Percentiles rank a stretch among this genome's conserved stretches.
Conservation (phyloP, 2,329 filamentous ascomycete genomes). For the Fusarium nisikadoi region DNA sequence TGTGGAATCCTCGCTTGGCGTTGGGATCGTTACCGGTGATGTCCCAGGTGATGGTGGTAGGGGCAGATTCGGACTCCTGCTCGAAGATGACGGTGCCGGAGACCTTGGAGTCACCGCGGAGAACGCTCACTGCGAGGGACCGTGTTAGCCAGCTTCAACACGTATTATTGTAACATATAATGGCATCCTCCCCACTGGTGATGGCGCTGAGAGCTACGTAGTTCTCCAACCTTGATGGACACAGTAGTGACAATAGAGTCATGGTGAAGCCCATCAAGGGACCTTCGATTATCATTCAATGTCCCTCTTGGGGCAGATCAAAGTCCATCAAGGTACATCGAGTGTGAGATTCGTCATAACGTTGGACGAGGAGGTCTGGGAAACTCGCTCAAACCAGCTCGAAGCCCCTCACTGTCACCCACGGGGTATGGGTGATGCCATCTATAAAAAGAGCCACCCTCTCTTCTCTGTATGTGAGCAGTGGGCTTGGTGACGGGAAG, state of each 20-base stretch:
- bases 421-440: slow-evolving; percentile 25
- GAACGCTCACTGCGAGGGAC: slow-evolving; percentile 78
- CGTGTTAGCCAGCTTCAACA: slow-evolving; percentile 34
- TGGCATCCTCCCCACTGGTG: neutral
- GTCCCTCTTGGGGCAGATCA: slow-evolving; percentile 19
- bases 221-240: slow-evolving; percentile 3
- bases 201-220: slow-evolving; percentile 3
- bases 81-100: slow-evolving; percentile 94
- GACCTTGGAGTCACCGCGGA: slow-evolving; percentile 98
- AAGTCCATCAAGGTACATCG: slow-evolving; percentile 58
- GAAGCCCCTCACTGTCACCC: slow-evolving; percentile 41
- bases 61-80: slow-evolving; percentile 83
- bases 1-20: slow-evolving; percentile 97
- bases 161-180: neutral
- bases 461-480: neutral
- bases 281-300: slow-evolving; percentile 32
- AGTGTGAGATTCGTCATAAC: slow-evolving; percentile 38
- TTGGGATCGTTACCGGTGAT: slow-evolving; percentile 93
- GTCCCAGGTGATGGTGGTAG: slow-evolving; percentile 91
- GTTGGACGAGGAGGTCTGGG: slow-evolving; percentile 51
- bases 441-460: slow-evolving; percentile 44
- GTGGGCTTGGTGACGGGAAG: slow-evolving; percentile 2
- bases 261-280: slow-evolving; percentile 48
- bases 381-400: slow-evolving; percentile 72
- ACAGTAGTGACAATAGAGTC: slow-evolving; percentile 3